Evolutionary conservation across 352 stramenopile genomes (phyloP), one percentile per base, ranked within the genome.

Genomic region (Pythium periplocum): DNA sequence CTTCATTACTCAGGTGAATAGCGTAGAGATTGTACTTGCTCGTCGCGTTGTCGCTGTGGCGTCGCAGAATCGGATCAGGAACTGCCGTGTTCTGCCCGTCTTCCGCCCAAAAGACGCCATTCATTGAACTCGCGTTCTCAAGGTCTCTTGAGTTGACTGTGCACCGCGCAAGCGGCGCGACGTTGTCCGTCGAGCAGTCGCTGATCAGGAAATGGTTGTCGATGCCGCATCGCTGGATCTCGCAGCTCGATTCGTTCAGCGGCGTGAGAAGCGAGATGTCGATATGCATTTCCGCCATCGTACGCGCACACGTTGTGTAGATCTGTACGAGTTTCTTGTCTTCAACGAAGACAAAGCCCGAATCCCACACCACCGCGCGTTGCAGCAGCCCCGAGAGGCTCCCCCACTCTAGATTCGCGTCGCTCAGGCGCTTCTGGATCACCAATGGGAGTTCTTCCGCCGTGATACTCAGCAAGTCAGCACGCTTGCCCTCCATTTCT

Each of bases 351-450:
- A 90, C 76, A 45, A 79, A 83, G 33, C 76, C 78, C 0, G 72
- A 68, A 66, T 90, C 78, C 78, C 78, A 90, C 46, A 90, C 68
- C 53, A 90, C 57, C 44, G 78, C 78, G 55, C 78, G 78, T 55
- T 90, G 78, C 54, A 83, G 73, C 53, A 87, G 59, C 0, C 76
- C 76, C 9, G 78, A 80, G 45, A 90, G 62, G 3, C 50, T 9
- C 45, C 44, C 58, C 76, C 68, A 86, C 4, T 60, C 36, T 2
- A 81, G 64, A 9, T 62, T 48, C 37, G 62, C 59, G 46, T 51
- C 62, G 6, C 45, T 56, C 48, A 86, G 56, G 5, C 72, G 58
- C 45, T 48, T 52, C 8, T 40, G 47, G 7, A 86, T 55, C 35
- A 55, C 46, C 26, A 45, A 53, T 6, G 75, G 75, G 4, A 90